phyloP scores from a whole-genome alignment of 805 yeast species.

The Candida dendrica region DNA sequence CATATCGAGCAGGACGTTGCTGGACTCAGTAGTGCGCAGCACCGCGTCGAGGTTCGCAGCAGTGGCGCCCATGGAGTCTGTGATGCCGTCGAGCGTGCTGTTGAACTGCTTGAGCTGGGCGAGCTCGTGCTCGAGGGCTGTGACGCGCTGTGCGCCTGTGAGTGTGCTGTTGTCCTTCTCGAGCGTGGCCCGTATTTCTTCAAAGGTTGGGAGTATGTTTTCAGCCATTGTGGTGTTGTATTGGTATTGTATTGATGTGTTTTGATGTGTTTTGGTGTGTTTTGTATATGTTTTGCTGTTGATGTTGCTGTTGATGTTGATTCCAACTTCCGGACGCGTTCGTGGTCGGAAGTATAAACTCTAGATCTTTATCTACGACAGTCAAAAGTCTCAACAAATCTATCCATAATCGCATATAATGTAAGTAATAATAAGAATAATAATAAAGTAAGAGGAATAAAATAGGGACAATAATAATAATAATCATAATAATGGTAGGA shows the following conservation, averaged over 20 bases:
- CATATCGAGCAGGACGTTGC: slow-evolving; percentile 44
- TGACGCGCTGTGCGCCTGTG: slow-evolving; percentile 9
- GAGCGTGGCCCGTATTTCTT: not conserved
- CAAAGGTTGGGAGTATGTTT: not conserved
- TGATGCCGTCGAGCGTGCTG: slow-evolving; percentile 13
- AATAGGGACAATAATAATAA: not conserved
- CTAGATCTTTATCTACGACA: too few relatives aligned
- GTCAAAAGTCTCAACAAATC: too few relatives aligned
- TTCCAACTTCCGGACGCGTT: not conserved
- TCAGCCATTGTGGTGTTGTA: not conserved
- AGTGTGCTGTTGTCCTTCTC: not conserved
- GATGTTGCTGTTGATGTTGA: not conserved
- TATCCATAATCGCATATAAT: too few relatives aligned
- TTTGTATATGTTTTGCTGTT: too few relatives aligned
- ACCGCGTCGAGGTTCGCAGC: slow-evolving; percentile 10
- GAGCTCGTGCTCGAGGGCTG: slow-evolving; percentile 18
- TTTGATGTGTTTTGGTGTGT: too few relatives aligned
- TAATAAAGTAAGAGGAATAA: too few relatives aligned
- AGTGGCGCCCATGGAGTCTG: slow-evolving; percentile 14
- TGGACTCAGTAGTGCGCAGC: slow-evolving; percentile 33
- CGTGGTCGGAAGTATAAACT: not conserved
- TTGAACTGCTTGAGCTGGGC: slow-evolving; percentile 15
- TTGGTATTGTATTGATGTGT: too few relatives aligned
- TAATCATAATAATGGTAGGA: not conserved
- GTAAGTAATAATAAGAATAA: too few relatives aligned